Base-by-base conservation (phyloP, 2,329 filamentous ascomycete genomes). In the Neofusicoccum ribis region DNA sequence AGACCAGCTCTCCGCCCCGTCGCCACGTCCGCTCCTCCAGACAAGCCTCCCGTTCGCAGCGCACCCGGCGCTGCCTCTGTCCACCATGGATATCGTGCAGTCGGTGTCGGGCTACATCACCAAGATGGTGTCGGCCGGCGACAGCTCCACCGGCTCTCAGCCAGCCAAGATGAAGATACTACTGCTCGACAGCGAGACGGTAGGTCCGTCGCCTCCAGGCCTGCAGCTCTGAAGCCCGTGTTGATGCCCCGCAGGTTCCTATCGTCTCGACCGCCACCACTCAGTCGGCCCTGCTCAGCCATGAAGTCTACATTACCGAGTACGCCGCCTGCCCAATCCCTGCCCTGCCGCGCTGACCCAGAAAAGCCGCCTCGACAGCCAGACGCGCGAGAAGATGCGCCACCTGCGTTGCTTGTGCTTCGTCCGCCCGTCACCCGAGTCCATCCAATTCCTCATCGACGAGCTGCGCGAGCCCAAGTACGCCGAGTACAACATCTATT, bases 141-240 rank as follows among this genome's bases (percentile, higher is more conserved):
- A 97, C 80, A 84, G 82, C 74, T 83, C 87, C 71, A 83, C 87
- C 58, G 86, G 87, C 67, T 85, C 87, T 50, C 84, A 89, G 59
- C 89, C 91, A 23, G 87, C 91, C 47, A 98, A 97, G 83, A 99
- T 99, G 95, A 99, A 99, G 88, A 95, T 98, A 67, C 83, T 99
- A 65, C 83, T 99, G 68, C 84, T 99, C 71, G 95, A 99, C 79
- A 90, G 88, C 80, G 95, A 98, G 79, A 99, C 95, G 70, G 88
- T 89, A 82, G 78, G 86, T 82, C 77, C 80, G 79, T 81, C 74
- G 73, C 56, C 74, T 76, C 74, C 72, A 72, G 74, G 70, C 34
- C 34, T 37, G 36, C 39, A 43, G 6, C 27, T n/a, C 15, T 7
- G 34, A 14, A 15, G 36, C 58, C 37, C 52, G 63, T 63, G 27